Evolutionary conservation across 176 grass and related monocot genomes (phyloP), one percentile per base, ranked within the genome.

Genomic region (Cenchrus fungigraminus): DNA sequence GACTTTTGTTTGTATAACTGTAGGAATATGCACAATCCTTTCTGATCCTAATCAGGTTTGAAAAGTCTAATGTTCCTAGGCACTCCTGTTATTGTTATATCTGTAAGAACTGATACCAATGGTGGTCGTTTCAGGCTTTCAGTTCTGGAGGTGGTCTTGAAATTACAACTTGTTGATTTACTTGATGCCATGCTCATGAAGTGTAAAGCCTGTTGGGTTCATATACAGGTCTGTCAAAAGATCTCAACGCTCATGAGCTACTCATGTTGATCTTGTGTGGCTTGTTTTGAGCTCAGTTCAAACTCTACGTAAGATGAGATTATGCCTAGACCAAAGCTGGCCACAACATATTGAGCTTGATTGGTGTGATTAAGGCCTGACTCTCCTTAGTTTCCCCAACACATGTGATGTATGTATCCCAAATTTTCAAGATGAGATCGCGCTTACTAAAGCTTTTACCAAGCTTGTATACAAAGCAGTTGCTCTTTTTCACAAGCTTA

Each of bases 111-210:
- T 40, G 22, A 50, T 61, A 79, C 60, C 49, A 60, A 45, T 68
- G 14, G 3, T 79, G 16, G 40, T 46, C 12, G 11, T 64, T 64
- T 83, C 61, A 82, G 70, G 22, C 73, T 76, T 56, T 76, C 19
- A 22, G 25, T 32, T 32, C 79, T 20, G 20, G 44, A 55, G 46
- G 32, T 47, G 57, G 73, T 12, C 55, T 88, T 71, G 45, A 12
- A 66, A 79, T 65, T 0, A 79, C 52, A 29, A 19, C 28, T 49
- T 75, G 51, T 68, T 87, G 13, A 59, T 69, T 74, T 76, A 81
- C 15, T 81, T 55, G 57, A 51, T 51, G 62, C 5, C 9, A 76
- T 67, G 45, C 43, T 76, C 31, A 77, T 12, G n/a, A 81, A 56
- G 17, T 86, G 66, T 72, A 32, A 9, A 15, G 25, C 72, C 69